Evolutionary conservation across 225 moss, liverwort and hornwort species (phyloP).

Genomic region (Physcomitrellopsis africana): DNA sequence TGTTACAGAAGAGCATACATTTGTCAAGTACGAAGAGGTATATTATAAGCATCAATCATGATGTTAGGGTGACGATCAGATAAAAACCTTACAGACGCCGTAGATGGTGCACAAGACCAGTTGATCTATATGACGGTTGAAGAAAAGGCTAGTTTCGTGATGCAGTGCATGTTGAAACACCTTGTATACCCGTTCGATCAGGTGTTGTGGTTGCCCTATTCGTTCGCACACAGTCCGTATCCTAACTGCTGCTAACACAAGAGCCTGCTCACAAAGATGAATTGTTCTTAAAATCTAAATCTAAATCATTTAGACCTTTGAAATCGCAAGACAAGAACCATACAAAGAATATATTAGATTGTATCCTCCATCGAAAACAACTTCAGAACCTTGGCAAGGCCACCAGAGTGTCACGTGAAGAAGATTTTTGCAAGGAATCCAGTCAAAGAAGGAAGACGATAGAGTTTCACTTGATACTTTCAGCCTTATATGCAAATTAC

Average conservation of each 20-base stretch:
- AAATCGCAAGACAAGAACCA: not conserved
- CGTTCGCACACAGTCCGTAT: constrained; percentile 94
- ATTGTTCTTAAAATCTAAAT: not conserved
- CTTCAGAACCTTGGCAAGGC: constrained; percentile 12
- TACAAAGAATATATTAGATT: not conserved
- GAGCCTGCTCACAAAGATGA: constrained; percentile 56
- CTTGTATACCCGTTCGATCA: constrained; percentile 88
- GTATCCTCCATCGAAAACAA: constrained; percentile 1
- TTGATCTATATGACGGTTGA: constrained; percentile 98
- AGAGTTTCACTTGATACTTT: constrained; percentile 22
- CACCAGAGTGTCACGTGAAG: not conserved
- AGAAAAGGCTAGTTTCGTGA: constrained; percentile 86
- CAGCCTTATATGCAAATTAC: constrained; percentile 42
- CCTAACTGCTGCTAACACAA: constrained; percentile 85
- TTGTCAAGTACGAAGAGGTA: too few species aligned
- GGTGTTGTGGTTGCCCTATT: constrained; percentile 73
- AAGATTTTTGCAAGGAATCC: not conserved
- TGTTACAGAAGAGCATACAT: not conserved
- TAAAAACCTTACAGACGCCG: constrained; percentile 89
- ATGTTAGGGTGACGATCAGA: not conserved
- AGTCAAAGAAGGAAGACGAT: constrained; percentile 2
- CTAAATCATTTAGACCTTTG: not conserved
- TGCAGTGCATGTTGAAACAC: constrained; percentile 80
- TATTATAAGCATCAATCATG: constrained; percentile 2
- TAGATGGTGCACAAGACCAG: constrained; percentile 92